Evolutionary conservation across 805 yeast species (phyloP).

Genomic region (Yamadazyma nakazawae): DNA sequence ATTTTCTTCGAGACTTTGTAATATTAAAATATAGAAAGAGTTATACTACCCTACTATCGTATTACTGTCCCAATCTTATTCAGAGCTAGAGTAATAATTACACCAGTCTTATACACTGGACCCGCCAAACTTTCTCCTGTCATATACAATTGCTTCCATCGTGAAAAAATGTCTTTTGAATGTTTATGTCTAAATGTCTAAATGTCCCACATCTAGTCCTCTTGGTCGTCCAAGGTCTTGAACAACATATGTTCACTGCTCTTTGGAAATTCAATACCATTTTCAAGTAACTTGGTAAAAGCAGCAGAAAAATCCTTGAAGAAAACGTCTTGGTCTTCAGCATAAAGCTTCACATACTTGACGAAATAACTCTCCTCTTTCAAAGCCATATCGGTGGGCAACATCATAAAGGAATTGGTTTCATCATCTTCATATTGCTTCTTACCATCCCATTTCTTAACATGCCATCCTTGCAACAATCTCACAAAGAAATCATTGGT

Average conservation of each 20-base stretch:
- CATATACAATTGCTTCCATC: no score
- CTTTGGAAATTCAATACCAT: conserved; percentile 48
- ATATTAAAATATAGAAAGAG: no score
- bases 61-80: neutral
- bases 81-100: no score
- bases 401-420: conserved; percentile 47
- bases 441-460: conserved; percentile 38
- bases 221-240: conserved; percentile 72
- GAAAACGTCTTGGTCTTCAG: conserved; percentile 47
- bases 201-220: conserved; percentile 11
- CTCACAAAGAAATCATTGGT: conserved; percentile 38
- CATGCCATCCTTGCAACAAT: conserved; percentile 54
- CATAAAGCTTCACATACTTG: conserved; percentile 47
- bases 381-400: conserved; percentile 56
- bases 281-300: conserved; percentile 45
- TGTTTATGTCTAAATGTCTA: no score
- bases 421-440: conserved; percentile 41
- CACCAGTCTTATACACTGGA: no score
- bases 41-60: no score
- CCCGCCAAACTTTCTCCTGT: no score
- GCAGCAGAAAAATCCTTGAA: conserved; percentile 48
- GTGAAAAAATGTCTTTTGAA: no score
- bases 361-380: conserved; percentile 44
- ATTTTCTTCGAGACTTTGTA: no score
- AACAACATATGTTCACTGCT: conserved; percentile 45